Evolutionary conservation across 2,329 filamentous ascomycete species (phyloP).

Genomic region (Trichoderma endophyticum): DNA sequence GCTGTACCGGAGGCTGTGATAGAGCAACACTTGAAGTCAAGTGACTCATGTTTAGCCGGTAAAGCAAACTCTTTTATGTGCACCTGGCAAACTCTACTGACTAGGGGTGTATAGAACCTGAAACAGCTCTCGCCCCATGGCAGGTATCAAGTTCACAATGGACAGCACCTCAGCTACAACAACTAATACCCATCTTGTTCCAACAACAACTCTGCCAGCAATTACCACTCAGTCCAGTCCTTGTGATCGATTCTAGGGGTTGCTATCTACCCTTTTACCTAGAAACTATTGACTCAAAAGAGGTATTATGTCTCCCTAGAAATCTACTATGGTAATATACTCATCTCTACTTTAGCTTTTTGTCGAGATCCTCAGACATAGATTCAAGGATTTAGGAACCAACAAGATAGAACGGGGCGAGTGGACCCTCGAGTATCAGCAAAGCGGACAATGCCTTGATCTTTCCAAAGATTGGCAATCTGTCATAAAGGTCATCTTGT

Average conservation of each 20-base stretch:
- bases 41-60: not conserved
- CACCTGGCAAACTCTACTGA: fast-evolving
- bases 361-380: not conserved
- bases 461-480: not conserved
- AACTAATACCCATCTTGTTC: not conserved
- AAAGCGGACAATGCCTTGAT: not conserved
- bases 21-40: fast-evolving
- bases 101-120: not conserved
- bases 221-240: not conserved
- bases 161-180: not conserved
- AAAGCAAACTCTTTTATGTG: not conserved
- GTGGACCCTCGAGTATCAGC: not conserved
- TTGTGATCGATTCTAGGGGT: not conserved
- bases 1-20: not conserved
- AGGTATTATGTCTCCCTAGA: not conserved
- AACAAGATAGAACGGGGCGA: not conserved
- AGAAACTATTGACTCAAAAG: not conserved
- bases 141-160: not conserved
- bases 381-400: not conserved
- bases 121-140: not conserved
- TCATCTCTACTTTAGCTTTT: not conserved
- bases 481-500: not conserved
- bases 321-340: fast-evolving
- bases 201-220: not conserved
- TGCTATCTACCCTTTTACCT: not conserved